Evolutionary conservation across 2,329 filamentous ascomycete genomes (phyloP).

Genomic region (Colletotrichum neosansevieriae): DNA sequence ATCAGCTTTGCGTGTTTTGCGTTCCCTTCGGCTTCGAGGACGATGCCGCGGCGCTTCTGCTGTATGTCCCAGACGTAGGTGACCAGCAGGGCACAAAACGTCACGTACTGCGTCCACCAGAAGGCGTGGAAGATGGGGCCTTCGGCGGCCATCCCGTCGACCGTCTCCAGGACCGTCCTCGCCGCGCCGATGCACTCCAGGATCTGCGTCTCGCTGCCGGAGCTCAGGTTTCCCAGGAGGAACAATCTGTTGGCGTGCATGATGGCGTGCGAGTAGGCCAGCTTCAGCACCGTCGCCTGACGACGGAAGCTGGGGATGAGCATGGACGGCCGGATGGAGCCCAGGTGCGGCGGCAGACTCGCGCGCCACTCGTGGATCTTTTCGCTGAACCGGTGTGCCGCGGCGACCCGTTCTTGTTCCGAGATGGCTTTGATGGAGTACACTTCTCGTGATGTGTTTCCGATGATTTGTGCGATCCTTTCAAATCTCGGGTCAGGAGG

Average conservation of each 20-base stretch:
- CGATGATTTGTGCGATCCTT: constrained; percentile 54
- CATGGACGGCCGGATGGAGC: constrained; percentile 57
- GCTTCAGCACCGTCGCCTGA: constrained; percentile 64
- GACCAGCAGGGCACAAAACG: constrained; percentile 66
- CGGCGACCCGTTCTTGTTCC: constrained; percentile 51
- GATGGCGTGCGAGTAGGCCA: constrained; percentile 67
- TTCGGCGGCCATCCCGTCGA: constrained; percentile 55
- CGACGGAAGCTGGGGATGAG: constrained; percentile 59
- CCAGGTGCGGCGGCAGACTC: constrained; percentile 56
- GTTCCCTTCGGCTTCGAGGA: neutral
- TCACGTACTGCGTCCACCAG: constrained; percentile 67
- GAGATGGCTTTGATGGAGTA: constrained; percentile 53
- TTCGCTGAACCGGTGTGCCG: constrained; percentile 52
- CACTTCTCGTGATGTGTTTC: constrained; percentile 53
- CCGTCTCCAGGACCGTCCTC: constrained; percentile 57
- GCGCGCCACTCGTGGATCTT: constrained; percentile 55
- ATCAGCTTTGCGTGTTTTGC: constrained; percentile 46
- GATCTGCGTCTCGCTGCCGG: constrained; percentile 46
- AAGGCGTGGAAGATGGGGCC: constrained; percentile 53
- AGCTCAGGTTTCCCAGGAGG: constrained; percentile 52
- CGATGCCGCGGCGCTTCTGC: constrained; percentile 41
- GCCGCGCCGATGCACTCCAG: constrained; percentile 61
- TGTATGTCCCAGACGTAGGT: constrained; percentile 63
- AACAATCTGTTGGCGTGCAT: constrained; percentile 69
- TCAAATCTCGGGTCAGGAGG: no score